Evolutionary conservation across 73 alveolate genomes (phyloP).

Genomic region (Paramecium tetraurelia): DNA sequence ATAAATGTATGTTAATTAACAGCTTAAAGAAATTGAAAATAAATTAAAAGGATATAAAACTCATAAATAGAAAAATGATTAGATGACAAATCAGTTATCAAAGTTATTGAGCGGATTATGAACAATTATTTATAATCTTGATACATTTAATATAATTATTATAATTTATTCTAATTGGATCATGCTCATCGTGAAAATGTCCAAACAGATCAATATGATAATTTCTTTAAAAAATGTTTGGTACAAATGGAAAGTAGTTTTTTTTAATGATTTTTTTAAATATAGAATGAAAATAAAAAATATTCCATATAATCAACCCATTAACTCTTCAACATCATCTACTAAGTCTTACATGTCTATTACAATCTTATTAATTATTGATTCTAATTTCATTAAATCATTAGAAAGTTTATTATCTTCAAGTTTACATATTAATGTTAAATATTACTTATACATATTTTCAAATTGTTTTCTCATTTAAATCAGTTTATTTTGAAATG

Average conservation of each 20-base stretch:
- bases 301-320: neutral
- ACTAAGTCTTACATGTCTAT: conserved; percentile 1
- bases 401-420: neutral
- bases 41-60: neutral
- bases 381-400: neutral
- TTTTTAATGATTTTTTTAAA: too few species aligned
- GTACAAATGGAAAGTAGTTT: too few species aligned
- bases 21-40: neutral
- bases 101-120: neutral
- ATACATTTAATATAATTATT: too few species aligned
- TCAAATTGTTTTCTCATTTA: conserved; percentile 28
- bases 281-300: too few species aligned
- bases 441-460: neutral
- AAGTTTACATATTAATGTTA: neutral
- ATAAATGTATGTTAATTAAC: neutral
- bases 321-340: conserved; percentile 32
- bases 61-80: neutral
- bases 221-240: too few species aligned
- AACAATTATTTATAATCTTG: neutral
- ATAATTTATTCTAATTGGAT: neutral
- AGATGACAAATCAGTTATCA: neutral
- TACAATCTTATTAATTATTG: neutral
- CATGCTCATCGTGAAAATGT: neutral
- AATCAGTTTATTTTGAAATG: neutral
- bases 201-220: too few species aligned